phyloP scores from a whole-genome alignment of 306 rosid genomes.

The Hylodesmum podocarpum region DNA sequence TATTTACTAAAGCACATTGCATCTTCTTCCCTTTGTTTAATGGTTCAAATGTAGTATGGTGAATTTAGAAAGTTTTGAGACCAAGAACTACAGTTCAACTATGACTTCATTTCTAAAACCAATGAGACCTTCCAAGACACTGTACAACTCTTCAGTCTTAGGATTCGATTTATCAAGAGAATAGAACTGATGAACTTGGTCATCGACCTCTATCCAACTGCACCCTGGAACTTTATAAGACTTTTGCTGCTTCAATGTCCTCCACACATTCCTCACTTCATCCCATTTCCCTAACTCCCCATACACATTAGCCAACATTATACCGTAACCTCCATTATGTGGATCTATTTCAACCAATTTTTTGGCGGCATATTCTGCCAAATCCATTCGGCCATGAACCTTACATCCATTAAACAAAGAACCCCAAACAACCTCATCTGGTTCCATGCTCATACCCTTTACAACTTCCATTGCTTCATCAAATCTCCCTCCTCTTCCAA shows the following conservation, averaged over 20 bases:
- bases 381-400: slow-evolving; percentile 61
- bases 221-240: slow-evolving; percentile 72
- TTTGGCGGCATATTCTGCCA: slow-evolving; percentile 65
- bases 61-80: not conserved
- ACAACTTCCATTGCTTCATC: slow-evolving; percentile 69
- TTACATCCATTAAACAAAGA: slow-evolving; percentile 78
- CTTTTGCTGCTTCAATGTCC: slow-evolving; percentile 49
- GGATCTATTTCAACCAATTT: slow-evolving; percentile 68
- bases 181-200: slow-evolving; percentile 62
- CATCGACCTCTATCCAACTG: slow-evolving; percentile 80
- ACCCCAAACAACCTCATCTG: slow-evolving; percentile 90
- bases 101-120: slow-evolving; percentile 38
- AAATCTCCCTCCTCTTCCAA: slow-evolving; percentile 73
- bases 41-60: slow-evolving; percentile 2
- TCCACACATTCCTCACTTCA: slow-evolving; percentile 62
- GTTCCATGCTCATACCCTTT: slow-evolving; percentile 64
- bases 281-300: slow-evolving; percentile 76
- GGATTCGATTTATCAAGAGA: slow-evolving; percentile 64
- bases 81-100: slow-evolving; percentile 18
- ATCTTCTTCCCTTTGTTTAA: slow-evolving; percentile 5
- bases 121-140: slow-evolving; percentile 47
- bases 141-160: slow-evolving; percentile 51
- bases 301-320: slow-evolving; percentile 64
- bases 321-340: slow-evolving; percentile 62
- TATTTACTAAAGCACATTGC: not conserved